Base-by-base conservation (phyloP, 2,329 filamentous ascomycete genomes). In the Ophiostoma novo-ulmi region DNA sequence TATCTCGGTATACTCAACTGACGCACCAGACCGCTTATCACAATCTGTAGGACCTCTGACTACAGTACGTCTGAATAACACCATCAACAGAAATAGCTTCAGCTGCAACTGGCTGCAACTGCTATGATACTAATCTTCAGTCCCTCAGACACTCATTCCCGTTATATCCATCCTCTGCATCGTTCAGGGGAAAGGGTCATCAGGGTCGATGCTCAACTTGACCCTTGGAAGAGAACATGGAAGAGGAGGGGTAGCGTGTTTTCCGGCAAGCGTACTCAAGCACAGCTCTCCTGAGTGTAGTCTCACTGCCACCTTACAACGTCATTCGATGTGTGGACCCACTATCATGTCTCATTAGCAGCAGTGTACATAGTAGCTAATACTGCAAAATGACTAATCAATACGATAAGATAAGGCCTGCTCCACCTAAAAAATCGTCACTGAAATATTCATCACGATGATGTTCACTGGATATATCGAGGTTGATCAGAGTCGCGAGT, bases 261-360 rank as follows among this genome's bases (percentile, higher is more conserved):
- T 48, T 20, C 44, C 44, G 17, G 6, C 1, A 48, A n/a, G 44
- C 44, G 17, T 3, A 13, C 38, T 48, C 44, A 48, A 48, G 17
- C 44, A 44, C 41, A 48, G 44, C 52, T 58, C n/a, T 58, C n/a
- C 52, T 58, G 52, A 22, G n/a, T 10, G 22, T 58, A n/a, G 22
- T 66, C 64, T 70, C 61, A 48, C 22, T 69, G 67, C 14, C 48
- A 63, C 55, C 38, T 61, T 61, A 41, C 35, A 68, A 69, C 52
- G 67, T 69, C 67, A 61, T 63, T 63, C 52, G 52, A 58, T 63
- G 14, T 14, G 26, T 61, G 26, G 58, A 61, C 22, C 61, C 31
- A 36, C 61, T 35, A 20, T 39, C 63, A 35, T n/a, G 35, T 36
- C 31, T n/a, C n/a, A n/a, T 64, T 38, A 36, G 31, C 8, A 31